Evolutionary conservation across 805 yeast genomes (phyloP).

Genomic region (Pichia scutulata): DNA sequence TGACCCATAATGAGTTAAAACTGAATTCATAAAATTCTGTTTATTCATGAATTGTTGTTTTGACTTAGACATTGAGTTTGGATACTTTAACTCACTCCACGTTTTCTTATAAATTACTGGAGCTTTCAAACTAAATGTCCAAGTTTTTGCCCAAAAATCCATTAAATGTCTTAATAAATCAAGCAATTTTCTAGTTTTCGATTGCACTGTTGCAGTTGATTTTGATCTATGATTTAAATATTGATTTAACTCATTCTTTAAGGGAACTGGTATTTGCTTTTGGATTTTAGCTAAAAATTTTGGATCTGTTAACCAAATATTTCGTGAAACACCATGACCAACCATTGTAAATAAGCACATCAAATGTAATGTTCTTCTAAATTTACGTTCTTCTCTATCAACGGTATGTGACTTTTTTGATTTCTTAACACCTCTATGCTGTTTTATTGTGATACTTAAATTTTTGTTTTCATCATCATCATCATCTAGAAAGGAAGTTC

Average conservation of each 20-base stretch:
- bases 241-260: conserved; percentile 37
- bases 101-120: conserved; percentile 36
- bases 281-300: conserved; percentile 34
- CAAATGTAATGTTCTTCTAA: conserved; percentile 51
- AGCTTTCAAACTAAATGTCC: conserved; percentile 35
- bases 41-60: conserved; percentile 24
- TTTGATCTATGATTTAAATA: conserved; percentile 17
- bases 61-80: neutral
- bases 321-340: conserved; percentile 60
- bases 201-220: conserved; percentile 22
- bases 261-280: conserved; percentile 39
- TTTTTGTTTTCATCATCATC: conserved; percentile 9
- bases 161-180: conserved; percentile 70
- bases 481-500: neutral
- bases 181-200: conserved; percentile 57
- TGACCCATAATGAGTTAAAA: conserved; percentile 52
- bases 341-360: conserved; percentile 50
- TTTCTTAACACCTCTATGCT: conserved; percentile 12
- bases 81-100: conserved; percentile 39
- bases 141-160: conserved; percentile 43
- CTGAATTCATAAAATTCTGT: conserved; percentile 35
- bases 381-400: conserved; percentile 45
- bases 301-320: conserved; percentile 61
- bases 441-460: conserved; percentile 20
- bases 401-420: conserved; percentile 31